Base-by-base conservation (phyloP, 208 protist genomes). In the Crithidia expoeki region DNA sequence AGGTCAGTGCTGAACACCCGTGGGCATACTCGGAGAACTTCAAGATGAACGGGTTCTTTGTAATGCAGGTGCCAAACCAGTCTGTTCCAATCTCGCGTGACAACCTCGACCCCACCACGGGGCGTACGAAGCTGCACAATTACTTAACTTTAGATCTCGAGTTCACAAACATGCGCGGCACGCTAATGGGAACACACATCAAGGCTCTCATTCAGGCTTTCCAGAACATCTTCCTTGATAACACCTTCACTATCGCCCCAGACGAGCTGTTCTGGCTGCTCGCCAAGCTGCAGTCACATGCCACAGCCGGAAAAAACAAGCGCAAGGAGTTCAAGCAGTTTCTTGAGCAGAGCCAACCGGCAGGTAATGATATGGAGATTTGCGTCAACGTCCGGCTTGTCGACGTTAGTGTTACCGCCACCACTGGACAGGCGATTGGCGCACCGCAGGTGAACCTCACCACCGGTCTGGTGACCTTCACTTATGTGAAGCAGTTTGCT, bases 261-360 rank as follows among this genome's bases (percentile, higher is more conserved):
- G 84, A 92, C 34, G 88, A 96, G 49, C 83, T 96, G 1, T 96
- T 93, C 74, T 96, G 92, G 89, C 88, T 92, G 5, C 79, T 90
- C 2, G 85, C 83, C 10, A 92, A 89, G 68, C 74, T 93, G 58
- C 85, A 93, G 66, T 88, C 86, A 40, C 82, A 94, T 66, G 80
- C 82, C 4, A 73, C 85, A 32, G 79, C 73, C 23, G 85, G 86
- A 12, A 84, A 88, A 67, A 96, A 96, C 68, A 80, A 85, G 47
- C 85, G 86, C 10, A 91, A 88, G 57, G 80, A 84, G 75, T 90
- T 91, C 51, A 88, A 88, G 68, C 61, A 84, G 33, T 96, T 86
- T 66, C 49, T 93, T 10, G 79, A 88, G 71, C 71, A 66, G 50
- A 84, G 72, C 27, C 65, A 86, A 53, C 86, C 91, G n/a, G 76